Base-by-base conservation (phyloP, 2,329 filamentous ascomycete genomes). In the Coniochaeta prunicola region DNA sequence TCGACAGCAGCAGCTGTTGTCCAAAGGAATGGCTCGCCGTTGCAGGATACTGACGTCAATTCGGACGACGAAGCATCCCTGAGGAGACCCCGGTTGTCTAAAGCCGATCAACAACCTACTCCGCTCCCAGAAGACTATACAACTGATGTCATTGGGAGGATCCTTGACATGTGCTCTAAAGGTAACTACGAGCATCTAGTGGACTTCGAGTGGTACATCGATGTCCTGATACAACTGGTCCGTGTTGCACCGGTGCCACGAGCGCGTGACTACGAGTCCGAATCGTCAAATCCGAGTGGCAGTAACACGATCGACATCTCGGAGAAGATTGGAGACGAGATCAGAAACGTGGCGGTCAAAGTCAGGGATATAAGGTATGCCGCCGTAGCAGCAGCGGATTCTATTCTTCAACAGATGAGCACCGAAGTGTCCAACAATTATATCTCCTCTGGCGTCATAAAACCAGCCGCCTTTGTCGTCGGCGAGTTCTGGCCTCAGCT, bases 171-270 rank as follows among this genome's bases (percentile, higher is more conserved):
- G 85, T 97, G 93, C 71, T 90, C 91, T 9, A 86, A 87, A 63
- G 89, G 92, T 64, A 96, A 92, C 61, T 99, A 97, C 71, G 82
- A 83, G 40, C 91, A 92, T 68, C 80, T 99, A 54, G 77, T 82
- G 57, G 93, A 99, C 70, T 99, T 99, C 71, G 93, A 97, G 65
- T 99, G 94, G 94, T 97, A 97, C 71, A 89, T 97, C 64, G 90
- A 94, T 64, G 85, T 96, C 30, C 77, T 99, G 31, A 88, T 91
- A 5, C 91, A 96, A 69, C 81, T 99, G 15, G 85, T 97, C 42
- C 86, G 88, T 69, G 80, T 90, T 74, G 78, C 87, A 21, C 89
- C 77, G 0, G 65, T 76, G n/a, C 74, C 80, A 53, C 74, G 76
- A 40, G 67, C 68, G 8, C 65, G 68, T 8, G 76, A 78, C n/a